Base-by-base conservation (phyloP, 2,329 filamentous ascomycete species). In the Ophiostoma ips region DNA sequence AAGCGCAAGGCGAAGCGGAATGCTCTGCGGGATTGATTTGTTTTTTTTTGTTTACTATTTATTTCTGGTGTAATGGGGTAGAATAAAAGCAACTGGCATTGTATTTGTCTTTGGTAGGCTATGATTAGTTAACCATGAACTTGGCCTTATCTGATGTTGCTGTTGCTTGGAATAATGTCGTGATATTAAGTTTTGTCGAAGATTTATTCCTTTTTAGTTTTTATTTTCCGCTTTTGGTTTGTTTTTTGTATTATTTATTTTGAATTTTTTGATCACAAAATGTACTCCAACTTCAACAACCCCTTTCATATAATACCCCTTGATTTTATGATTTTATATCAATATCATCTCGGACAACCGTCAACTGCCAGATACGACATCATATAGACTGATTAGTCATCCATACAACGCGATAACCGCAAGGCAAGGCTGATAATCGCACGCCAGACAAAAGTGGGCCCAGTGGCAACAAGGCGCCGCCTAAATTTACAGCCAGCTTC, bases 1-100 rank as follows among this genome's bases (percentile, higher is more conserved):
- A 59, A 59, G 51, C 52, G 57, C 36, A 63, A 62, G 53, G 53
- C 55, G n/a, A 58, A 57, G 45, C 56, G 51, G 28, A 37, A 28
- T 4, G 21, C 38, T 15, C n/a, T 3, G 33, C 31, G 35, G 12
- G 6, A n/a, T 28, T 28, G 24, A 5, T 8, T 28, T 28, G 24
- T 28, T 28, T 28, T 28, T 41, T 19, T 28, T 12, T 16, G 6
- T 28, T 41, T n/a, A n/a, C n/a, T n/a, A 15, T 9, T 41, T 2
- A 15, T 41, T 28, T 28, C 9, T 9, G 38, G 38, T 41, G 38
- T 28, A 41, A 41, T 28, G 38, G 37, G 16, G 38, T 41, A n/a
- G 38, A 40, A 7, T n/a, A 41, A 41, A 41, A 41, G 38, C 38
- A 41, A 28, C 15, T 7, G 19, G 19, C 13, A 24, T 41, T 15